These are phyloP conservation scores for Mesotaenium endlicherianum DNA, from an alignment of 139 green algal species.

Conservation along the genomic window DNA sequence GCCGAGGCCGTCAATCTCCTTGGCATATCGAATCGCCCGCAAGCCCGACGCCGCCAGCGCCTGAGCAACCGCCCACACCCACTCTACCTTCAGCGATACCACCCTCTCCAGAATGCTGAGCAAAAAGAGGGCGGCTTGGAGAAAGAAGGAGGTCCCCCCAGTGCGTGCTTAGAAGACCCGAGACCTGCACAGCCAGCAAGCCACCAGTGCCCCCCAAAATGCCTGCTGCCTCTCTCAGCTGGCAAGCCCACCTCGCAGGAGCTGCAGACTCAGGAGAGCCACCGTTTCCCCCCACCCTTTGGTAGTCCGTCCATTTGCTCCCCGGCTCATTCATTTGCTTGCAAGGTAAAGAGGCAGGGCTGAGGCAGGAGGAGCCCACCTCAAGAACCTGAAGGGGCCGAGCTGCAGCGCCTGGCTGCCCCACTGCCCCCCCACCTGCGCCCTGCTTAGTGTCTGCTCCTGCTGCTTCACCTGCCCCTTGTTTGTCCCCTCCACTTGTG, in stretches of 20 bases:
- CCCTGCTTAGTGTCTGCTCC: neutral
- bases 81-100: neutral
- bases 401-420: neutral
- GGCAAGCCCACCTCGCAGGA: too few relatives aligned
- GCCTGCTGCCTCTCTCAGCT: too few relatives aligned
- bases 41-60: slow-evolving; percentile 89
- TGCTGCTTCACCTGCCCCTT: neutral
- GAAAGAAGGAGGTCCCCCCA: neutral
- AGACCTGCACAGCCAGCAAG: neutral
- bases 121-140: neutral
- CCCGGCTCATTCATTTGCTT: too few relatives aligned
- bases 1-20: slow-evolving; percentile 68
- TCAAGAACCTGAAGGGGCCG: too few relatives aligned
- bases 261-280: too few relatives aligned
- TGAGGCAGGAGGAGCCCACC: too few relatives aligned
- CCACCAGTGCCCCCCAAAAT: neutral
- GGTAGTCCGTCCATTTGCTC: too few relatives aligned
- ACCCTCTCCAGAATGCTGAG: neutral
- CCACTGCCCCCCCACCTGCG: neutral
- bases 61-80: slow-evolving; percentile 66
- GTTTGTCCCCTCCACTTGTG: too few relatives aligned
- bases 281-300: too few relatives aligned
- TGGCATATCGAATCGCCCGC: slow-evolving; percentile 87
- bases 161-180: neutral
- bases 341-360: too few relatives aligned